Evolutionary conservation across 2,329 filamentous ascomycete species (phyloP).

Genomic region (Coniella lustricola): DNA sequence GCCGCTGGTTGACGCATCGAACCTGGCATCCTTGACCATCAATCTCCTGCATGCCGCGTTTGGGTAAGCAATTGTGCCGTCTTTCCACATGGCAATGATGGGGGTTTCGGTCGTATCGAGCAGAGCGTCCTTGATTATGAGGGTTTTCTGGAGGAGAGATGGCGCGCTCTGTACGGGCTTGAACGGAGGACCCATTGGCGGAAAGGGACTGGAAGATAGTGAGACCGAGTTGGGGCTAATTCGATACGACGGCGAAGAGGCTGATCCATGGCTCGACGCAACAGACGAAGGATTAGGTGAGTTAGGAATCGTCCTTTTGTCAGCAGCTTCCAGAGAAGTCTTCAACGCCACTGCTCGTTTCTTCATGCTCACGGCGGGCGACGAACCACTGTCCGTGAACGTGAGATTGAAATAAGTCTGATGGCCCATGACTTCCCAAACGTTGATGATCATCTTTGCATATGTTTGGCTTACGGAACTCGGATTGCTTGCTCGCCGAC

Average conservation of each 20-base stretch:
- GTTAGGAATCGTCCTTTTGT: constrained; percentile 36
- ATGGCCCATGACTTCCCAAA: constrained; percentile 62
- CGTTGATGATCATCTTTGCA: constrained; percentile 70
- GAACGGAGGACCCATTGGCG: constrained; percentile 59
- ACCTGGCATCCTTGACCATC: constrained; percentile 36
- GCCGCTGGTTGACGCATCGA: constrained; percentile 36
- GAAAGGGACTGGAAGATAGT: constrained; percentile 54
- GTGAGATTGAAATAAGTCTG: constrained; percentile 67
- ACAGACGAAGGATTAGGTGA: constrained; percentile 40
- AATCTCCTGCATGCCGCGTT: constrained; percentile 58
- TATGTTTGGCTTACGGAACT: constrained; percentile 39
- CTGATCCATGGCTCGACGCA: constrained; percentile 38
- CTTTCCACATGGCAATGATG: constrained; percentile 74
- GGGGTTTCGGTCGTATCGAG: constrained; percentile 69
- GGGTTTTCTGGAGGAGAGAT: constrained; percentile 65
- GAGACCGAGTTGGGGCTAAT: constrained; percentile 44
- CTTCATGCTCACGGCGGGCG: constrained; percentile 25
- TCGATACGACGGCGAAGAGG: constrained; percentile 38
- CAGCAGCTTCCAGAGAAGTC: constrained; percentile 37
- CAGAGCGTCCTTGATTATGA: constrained; percentile 68
- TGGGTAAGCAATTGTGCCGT: constrained; percentile 65
- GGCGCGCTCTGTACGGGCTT: constrained; percentile 49
- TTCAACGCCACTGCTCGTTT: constrained; percentile 34
- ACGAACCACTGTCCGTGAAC: constrained; percentile 56
- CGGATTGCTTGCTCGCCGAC: constrained; percentile 26